phyloP scores from a whole-genome alignment of 768 basidiomycete species.

The Tulasnella sp. region DNA sequence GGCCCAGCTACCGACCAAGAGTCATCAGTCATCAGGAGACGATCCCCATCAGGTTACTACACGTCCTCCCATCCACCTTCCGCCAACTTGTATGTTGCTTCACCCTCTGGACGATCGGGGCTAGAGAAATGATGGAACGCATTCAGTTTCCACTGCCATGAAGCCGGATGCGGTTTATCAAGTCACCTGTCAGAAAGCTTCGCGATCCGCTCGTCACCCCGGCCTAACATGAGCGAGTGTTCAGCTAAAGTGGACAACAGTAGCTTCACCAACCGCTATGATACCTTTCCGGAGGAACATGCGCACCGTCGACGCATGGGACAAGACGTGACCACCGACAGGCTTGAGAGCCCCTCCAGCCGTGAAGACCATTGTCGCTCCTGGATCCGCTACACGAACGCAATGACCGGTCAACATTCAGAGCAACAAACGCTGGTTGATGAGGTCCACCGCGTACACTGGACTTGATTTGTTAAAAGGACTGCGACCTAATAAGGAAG shows the following conservation, averaged over 20 bases:
- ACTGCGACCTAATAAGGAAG: conserved; percentile 65
- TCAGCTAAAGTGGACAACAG: neutral
- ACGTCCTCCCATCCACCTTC: conserved; percentile 91
- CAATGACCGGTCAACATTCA: neutral
- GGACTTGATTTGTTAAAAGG: conserved; percentile 91
- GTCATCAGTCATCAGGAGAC: neutral
- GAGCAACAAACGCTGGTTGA: neutral
- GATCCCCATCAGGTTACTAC: conserved; percentile 46
- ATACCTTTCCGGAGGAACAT: conserved; percentile 86
- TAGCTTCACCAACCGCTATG: conserved; percentile 9
- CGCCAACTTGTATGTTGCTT: conserved; percentile 88
- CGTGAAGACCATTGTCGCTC: conserved; percentile 93
- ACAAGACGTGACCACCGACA: conserved; percentile 81
- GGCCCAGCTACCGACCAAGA: neutral
- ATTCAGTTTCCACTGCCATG: neutral
- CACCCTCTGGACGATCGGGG: conserved; percentile 86
- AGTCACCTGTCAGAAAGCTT: conserved; percentile 72
- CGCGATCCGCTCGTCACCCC: conserved; percentile 88
- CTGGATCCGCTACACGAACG: conserved; percentile 74
- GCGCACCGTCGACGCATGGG: conserved; percentile 85
- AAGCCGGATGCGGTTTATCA: neutral
- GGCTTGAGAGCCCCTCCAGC: conserved; percentile 75
- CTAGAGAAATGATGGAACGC: conserved; percentile 40
- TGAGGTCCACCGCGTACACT: conserved; percentile 55
- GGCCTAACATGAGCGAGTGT: conserved; percentile 53